Base-by-base conservation (phyloP, 257 asterid genomes). In the Gentiana macrophylla region DNA sequence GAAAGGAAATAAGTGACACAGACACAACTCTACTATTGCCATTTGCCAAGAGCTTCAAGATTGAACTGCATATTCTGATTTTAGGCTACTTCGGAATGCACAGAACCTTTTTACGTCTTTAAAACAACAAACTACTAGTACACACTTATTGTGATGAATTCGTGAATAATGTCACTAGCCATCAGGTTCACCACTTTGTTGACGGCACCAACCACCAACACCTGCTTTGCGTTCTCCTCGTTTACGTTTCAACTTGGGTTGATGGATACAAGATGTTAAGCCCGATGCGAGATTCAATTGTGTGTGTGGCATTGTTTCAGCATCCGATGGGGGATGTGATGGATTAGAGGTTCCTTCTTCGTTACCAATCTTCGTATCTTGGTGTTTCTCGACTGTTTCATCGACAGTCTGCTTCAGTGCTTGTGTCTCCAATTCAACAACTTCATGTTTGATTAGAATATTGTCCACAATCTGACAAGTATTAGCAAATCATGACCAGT, bases 221-320 rank as follows among this genome's bases (percentile, higher is more conserved):
- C 88, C 80, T 4, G 94, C 93, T 72, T 75, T 84, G 45, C 96
- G 94, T 61, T 84, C 96, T 53, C 96, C 96, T n/a, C 94, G 80
- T 67, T 88, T 84, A 57, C 96, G 74, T 74, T 88, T 88, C 56
- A 77, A 80, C 49, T 67, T 80, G 12, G 96, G 96, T 62, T 84
- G 78, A 50, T 72, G 76, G 12, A 84, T 60, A 44, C 74, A 81
- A 0, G 83, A 67, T 53, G 82, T 74, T 52, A 77, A 74, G 63
- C 79, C 69, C 9, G 78, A 60, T 44, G 59, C 77, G 51, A 79
- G 67, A 36, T 57, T 50, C n/a, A 80, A 68, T 35, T 72, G 78
- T 7, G 65, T 74, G 13, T 66, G 72, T 37, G 75, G 54, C 50
- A 60, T 43, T 13, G 72, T 4, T 15, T 38, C 45, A 38, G 45